Conservation (phyloP, 805 yeast genomes). For the Metschnikowia continentalis region DNA sequence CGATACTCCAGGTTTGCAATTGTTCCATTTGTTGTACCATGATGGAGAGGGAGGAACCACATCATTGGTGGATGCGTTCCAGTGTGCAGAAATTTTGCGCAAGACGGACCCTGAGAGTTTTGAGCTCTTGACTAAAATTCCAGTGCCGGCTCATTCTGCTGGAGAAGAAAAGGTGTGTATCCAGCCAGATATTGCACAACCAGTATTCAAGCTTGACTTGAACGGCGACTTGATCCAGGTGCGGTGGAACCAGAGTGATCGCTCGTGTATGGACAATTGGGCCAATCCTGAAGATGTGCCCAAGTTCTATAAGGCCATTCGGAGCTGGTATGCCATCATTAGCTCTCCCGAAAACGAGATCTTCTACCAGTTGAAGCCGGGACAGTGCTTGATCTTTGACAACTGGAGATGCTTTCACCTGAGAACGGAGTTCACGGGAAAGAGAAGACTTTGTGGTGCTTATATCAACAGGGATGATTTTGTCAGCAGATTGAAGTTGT, state of each 20-base stretch:
- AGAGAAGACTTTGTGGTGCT: conserved; percentile 69
- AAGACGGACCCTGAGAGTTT: conserved; percentile 47
- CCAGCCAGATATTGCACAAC: conserved; percentile 52
- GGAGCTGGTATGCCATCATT: conserved; percentile 53
- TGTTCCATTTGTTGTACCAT: conserved; percentile 61
- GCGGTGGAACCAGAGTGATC: conserved; percentile 69
- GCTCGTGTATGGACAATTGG: conserved; percentile 55
- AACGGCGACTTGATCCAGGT: conserved; percentile 55
- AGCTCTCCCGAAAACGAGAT: conserved; percentile 47
- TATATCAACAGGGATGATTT: conserved; percentile 67
- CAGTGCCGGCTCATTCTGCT: conserved; percentile 69
- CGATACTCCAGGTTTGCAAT: conserved; percentile 67
- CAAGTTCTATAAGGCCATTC: conserved; percentile 53
- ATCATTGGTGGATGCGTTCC: conserved; percentile 62
- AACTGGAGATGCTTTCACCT: conserved; percentile 73
- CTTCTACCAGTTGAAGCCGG: conserved; percentile 55
- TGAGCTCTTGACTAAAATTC: conserved; percentile 44
- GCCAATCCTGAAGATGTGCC: conserved; percentile 47
- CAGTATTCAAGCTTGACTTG: conserved; percentile 52
- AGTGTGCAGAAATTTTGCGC: conserved; percentile 50
- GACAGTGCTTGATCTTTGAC: conserved; percentile 63
- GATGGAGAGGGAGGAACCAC: conserved; percentile 68
- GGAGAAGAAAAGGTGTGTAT: conserved; percentile 64
- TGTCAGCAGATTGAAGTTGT: conserved; percentile 38
- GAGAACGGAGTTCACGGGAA: conserved; percentile 61